Conservation (phyloP, 2,329 filamentous ascomycete species). For the Penicillium hesseltinei region DNA sequence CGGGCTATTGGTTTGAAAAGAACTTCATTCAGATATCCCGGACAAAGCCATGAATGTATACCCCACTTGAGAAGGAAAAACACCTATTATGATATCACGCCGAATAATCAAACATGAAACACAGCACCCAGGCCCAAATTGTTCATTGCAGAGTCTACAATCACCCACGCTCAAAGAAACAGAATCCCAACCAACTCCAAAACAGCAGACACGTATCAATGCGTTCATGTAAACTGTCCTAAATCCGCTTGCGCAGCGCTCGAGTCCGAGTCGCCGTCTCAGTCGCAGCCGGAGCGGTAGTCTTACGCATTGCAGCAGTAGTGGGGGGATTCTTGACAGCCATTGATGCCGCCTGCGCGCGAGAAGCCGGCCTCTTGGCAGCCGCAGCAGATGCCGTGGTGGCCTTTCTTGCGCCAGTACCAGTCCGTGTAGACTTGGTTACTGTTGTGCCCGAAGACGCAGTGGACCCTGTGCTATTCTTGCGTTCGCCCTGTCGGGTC, state of each 20-base stretch:
- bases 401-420: conserved; percentile 30
- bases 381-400: conserved; percentile 27
- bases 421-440: conserved; percentile 31
- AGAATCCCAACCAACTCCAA: conserved; percentile 3
- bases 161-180: conserved; percentile 7
- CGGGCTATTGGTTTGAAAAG: neutral
- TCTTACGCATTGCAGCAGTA: conserved; percentile 33
- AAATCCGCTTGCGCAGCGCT: conserved; percentile 43
- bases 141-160: conserved; percentile 4
- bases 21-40: neutral
- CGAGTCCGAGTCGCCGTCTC: conserved; percentile 38
- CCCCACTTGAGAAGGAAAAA: neutral
- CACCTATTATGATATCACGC: conserved; percentile 2
- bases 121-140: conserved; percentile 2
- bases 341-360: conserved; percentile 34
- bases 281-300: conserved; percentile 26
- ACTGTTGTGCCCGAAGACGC: conserved; percentile 42
- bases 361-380: conserved; percentile 33
- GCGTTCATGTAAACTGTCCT: conserved; percentile 5
- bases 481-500: conserved; percentile 41
- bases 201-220: neutral
- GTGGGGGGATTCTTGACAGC: conserved; percentile 37
- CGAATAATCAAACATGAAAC: neutral
- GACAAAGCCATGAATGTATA: neutral
- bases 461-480: conserved; percentile 39